Evolutionary conservation across 1,284 basidiomycete genomes (phyloP), one percentile per base, ranked within the genome.

Genomic region (Fomitiporia mediterranea): DNA sequence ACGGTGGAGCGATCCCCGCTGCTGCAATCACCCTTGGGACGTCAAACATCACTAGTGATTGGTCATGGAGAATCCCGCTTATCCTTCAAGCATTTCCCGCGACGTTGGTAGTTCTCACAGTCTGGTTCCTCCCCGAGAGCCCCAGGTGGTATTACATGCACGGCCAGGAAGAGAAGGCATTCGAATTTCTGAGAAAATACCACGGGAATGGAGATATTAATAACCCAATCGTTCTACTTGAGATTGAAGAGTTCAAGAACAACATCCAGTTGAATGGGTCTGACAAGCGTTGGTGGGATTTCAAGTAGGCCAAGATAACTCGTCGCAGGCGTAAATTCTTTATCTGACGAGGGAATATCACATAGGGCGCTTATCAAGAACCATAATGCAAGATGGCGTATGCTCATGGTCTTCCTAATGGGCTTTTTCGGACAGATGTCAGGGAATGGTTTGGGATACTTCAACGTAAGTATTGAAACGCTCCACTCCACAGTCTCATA

Each of bases 261-360:
- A 67, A 69, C 51, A 77, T 78, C 50, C 61, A 63, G 28, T 57
- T 68, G 6, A 68, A 73, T 55, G 76, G 72, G 19, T 70, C 73
- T 39, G 76, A 79, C 65, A 78, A 78, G 67, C 63, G 71, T 34
- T 78, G 75, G 76, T 78, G 70, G 70, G 70, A 73, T 57, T 70
- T 69, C 61, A 60, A 56, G 32, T 65, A 54, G 25, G 62, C 59
- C 21, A 9, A 15, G 11, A 9, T n/a, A 8, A 19, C 5, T 43
- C 23, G 21, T 39, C 19, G 27, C 55, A 19, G 19, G 42, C 43
- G 25, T 34, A 34, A 60, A 62, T 7, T 62, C 63, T 61, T 61
- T 39, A 52, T 30, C 8, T 38, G 19, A 38, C n/a, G 35, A 11
- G 3, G 4, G 11, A 39, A 13, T 27, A 21, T 17, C 8, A 21